Evolutionary conservation across 208 protist genomes (phyloP), one percentile per base, ranked within the genome.

Genomic region (Dictyostelium gargantuum): DNA sequence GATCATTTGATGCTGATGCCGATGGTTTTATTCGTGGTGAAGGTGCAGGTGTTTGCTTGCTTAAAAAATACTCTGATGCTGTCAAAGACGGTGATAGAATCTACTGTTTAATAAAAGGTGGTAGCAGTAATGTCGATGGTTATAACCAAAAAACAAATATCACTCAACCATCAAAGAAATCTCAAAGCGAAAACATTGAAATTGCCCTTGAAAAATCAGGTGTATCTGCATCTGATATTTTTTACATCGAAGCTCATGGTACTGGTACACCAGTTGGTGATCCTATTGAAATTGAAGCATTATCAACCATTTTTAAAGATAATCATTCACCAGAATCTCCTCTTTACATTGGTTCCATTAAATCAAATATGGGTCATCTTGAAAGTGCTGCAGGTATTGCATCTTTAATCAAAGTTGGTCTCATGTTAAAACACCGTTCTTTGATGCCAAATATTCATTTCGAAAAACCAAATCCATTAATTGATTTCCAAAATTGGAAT

Each of bases 21-120:
- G 93, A 98, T 85, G 97, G 97, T 48, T 98, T 97, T 75, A 95
- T 95, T 17, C 93, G 97, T 68, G 94, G 93, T 54, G 97, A 98
- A 85, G 97, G 97, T 66, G 46, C 63, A 77, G 95, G 93, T 70
- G 73, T 94, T 13, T 32, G 98, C 19, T 38, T 98, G 2, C 48
- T 98, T 15, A 91, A 91, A 9, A 63, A 40, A 32, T 73, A 81
- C 9, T 40, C 80, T 0, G n/a, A 70, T 32, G 86, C 70, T 11
- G 21, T 80, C 9, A 6, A 29, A 38, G 63, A 94, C 44, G 63
- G 75, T 10, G 84, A 93, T 21, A 72, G 82, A 38, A 73, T 96
- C 6, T 79, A 85, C 52, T 84, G 97, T 66, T 35, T 94, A 6
- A 94, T 95, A 15, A 80, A 94, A 40, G 91, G 84, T 75, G 72